These are phyloP conservation scores for Aristolochia fimbriata DNA, from an alignment of 164 flowering plant species.

Conservation along the genomic window DNA sequence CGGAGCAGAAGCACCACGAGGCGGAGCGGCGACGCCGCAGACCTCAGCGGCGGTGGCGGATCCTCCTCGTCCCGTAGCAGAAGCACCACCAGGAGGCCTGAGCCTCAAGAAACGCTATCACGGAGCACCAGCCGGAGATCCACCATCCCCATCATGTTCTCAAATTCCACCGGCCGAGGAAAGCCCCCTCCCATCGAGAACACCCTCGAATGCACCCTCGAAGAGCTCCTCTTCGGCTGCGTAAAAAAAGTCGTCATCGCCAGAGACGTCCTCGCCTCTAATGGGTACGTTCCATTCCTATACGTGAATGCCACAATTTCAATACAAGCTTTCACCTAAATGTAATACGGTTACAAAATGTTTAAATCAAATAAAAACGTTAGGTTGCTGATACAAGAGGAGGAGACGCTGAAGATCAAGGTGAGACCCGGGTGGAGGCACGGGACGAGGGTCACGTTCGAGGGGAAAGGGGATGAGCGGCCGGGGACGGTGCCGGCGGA, in stretches of 20 bases:
- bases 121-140: slow-evolving; percentile 22
- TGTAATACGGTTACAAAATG: no score
- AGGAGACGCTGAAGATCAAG: slow-evolving; percentile 44
- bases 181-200: slow-evolving; percentile 45
- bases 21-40: neutral
- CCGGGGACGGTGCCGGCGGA: slow-evolving; percentile 61
- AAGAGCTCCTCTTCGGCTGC: slow-evolving; percentile 60
- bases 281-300: no score
- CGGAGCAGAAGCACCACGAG: slow-evolving; percentile 1
- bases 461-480: slow-evolving; percentile 61
- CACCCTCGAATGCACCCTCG: slow-evolving; percentile 65
- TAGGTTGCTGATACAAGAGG: slow-evolving; percentile 46
- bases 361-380: no score
- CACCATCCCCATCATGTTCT: slow-evolving; percentile 41
- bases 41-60: no score
- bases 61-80: neutral
- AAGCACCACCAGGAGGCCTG: neutral
- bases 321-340: no score
- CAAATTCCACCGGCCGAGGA: slow-evolving; percentile 25
- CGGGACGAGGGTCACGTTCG: slow-evolving; percentile 73
- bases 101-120: slow-evolving; percentile 8
- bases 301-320: no score
- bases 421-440: slow-evolving; percentile 81
- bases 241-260: slow-evolving; percentile 47
- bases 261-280: slow-evolving; percentile 36